Evolutionary conservation across 2,329 filamentous ascomycete species (phyloP).

Genomic region (Aspergillus uvarum): DNA sequence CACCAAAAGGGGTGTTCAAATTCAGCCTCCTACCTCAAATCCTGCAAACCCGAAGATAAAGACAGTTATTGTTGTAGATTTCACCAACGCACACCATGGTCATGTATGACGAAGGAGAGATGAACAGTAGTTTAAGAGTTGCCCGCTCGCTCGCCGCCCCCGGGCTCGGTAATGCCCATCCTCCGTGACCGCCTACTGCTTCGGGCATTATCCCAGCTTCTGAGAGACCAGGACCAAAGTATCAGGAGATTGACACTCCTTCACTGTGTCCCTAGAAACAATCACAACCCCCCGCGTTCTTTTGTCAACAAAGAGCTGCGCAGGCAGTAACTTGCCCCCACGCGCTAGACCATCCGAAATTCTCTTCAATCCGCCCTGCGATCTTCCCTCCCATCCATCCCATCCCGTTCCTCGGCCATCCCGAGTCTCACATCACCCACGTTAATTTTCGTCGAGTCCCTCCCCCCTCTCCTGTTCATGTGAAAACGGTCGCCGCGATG

Average conservation of each 20-base stretch:
- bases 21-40: neutral
- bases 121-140: neutral
- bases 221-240: conserved; percentile 14
- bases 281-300: conserved; percentile 5
- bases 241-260: conserved; percentile 16
- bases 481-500: conserved; percentile 57
- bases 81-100: neutral
- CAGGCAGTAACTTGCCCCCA: conserved; percentile 1
- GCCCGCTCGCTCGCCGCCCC: neutral
- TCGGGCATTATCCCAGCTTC: conserved; percentile 14
- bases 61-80: neutral
- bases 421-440: no score
- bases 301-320: conserved; percentile 16
- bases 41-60: neutral
- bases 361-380: neutral
- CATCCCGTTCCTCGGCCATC: conserved; percentile 5
- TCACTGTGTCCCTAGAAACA: conserved; percentile 10
- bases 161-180: neutral
- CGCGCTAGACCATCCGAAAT: neutral
- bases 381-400: neutral
- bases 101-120: neutral
- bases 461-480: conserved; percentile 20
- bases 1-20: no score
- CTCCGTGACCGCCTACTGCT: conserved; percentile 14
- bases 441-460: conserved; percentile 6